Percentiles rank a stretch among this genome's conserved stretches.
Evolutionary conservation across 129 eudicot genomes (phyloP).

Genomic region (Saposhnikovia divaricata): DNA sequence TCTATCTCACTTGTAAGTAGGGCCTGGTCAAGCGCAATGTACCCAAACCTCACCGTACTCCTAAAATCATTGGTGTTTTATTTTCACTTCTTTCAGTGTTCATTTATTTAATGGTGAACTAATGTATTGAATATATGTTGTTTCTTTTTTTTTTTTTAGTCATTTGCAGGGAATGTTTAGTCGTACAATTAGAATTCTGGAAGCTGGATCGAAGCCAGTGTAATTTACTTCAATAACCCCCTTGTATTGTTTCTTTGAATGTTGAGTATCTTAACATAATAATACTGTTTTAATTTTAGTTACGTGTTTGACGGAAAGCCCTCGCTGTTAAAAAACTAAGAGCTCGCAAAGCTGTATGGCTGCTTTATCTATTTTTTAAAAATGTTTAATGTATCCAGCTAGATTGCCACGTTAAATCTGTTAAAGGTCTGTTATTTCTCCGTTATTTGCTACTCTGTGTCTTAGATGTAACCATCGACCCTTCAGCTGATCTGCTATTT

Average conservation of each 20-base stretch:
- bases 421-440: no score
- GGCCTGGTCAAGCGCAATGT: no score
- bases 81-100: neutral
- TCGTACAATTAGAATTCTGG: conserved; percentile 84
- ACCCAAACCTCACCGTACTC: no score
- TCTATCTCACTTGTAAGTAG: no score
- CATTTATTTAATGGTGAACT: neutral
- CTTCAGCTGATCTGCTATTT: no score
- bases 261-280: conserved; percentile 5
- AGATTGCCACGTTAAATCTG: no score
- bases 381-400: no score
- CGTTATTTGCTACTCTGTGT: no score
- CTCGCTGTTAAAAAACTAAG: conserved; percentile 85
- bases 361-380: neutral
- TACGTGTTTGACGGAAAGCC: conserved; percentile 95
- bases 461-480: no score
- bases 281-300: conserved; percentile 23
- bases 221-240: conserved; percentile 23
- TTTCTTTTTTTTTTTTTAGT: conserved; percentile 16
- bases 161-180: conserved; percentile 81
- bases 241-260: neutral
- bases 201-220: conserved; percentile 96
- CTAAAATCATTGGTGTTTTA: neutral
- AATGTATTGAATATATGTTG: neutral
- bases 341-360: conserved; percentile 76